Base-by-base conservation (phyloP, 2,329 filamentous ascomycete species). In the Stemphylium vesicarium region DNA sequence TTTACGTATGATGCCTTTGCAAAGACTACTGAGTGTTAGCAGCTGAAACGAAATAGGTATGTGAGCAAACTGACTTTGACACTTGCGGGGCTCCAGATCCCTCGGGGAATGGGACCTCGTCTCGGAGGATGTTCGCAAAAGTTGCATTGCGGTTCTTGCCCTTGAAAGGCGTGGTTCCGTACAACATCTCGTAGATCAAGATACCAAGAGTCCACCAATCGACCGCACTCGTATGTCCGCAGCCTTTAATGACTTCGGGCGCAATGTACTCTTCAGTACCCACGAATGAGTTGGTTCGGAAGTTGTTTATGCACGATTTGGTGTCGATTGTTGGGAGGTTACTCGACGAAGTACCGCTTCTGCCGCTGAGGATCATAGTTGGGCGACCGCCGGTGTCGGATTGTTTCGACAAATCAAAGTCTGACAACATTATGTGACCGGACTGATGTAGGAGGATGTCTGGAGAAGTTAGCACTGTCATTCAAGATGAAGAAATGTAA, bases 151-250 rank as follows among this genome's bases (percentile, higher is more conserved):
- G 87, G 77, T 97, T 99, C 85, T 99, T 98, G 66, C 95, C 95
- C 81, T 99, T 99, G 84, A 99, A 99, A 1, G 95, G 95, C 0
- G 95, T 99, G 0, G 94, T 99, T 50, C 95, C 95, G 79, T 94
- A 99, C 32, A 99, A 83, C 95, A 99, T 99, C 78, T 99, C 95
- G 75, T 98, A 99, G 52, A 99, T 92, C 71, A 99, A 79, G 64
- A 99, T 98, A 16, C 95, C 95, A 48, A 99, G 78, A 0, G 95
- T 99, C 95, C 95, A 99, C 95, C 95, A 99, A 76, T 99, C 95
- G 12, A 99, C 95, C 12, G 95, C 95, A 73, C 94, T 98, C 7
- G 95, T 99, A 78, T 99, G 95, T 20, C 95, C 95, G 72, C 94
- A 97, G 35, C 95, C 95, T 79, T 98, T 98, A 75, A 99, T 99